A percentile compares a stretch with the other conserved stretches of the same genome.
These are phyloP conservation scores for Helianthus tuberosus DNA, from an alignment of 129 eudicot genomes.

Conservation along the genomic window DNA sequence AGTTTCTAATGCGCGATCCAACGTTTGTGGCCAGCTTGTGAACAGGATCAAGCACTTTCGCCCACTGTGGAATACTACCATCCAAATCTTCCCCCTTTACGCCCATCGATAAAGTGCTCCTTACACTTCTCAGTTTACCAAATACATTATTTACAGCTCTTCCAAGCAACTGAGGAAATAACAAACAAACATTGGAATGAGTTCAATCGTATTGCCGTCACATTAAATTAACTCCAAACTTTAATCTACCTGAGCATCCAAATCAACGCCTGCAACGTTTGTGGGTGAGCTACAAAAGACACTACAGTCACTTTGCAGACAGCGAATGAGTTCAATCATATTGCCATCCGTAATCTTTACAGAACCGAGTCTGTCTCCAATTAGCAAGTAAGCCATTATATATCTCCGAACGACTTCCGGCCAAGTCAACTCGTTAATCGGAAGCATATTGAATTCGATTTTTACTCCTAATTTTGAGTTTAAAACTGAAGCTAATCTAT, in stretches of 20 bases:
- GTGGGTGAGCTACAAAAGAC: constrained; percentile 45
- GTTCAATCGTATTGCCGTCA: not conserved
- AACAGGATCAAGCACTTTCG: constrained; percentile 57
- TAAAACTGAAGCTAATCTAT: constrained; percentile 35
- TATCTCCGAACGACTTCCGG: constrained; percentile 68
- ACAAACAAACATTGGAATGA: constrained; percentile 21
- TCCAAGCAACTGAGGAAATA: constrained; percentile 55
- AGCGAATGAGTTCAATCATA: constrained; percentile 37
- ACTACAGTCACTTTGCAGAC: constrained; percentile 62
- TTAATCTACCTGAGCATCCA: constrained; percentile 53
- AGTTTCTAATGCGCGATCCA: constrained; percentile 51
- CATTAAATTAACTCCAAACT: constrained; percentile 4
- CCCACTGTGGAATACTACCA: constrained; percentile 52
- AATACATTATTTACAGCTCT: constrained; percentile 37
- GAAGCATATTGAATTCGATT: constrained; percentile 30
- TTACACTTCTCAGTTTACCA: constrained; percentile 29
- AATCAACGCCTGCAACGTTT: constrained; percentile 49
- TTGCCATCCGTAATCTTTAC: constrained; percentile 23
- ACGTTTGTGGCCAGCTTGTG: constrained; percentile 56
- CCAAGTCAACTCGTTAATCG: constrained; percentile 64
- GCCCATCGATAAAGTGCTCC: constrained; percentile 22
- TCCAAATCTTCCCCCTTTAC: constrained; percentile 26
- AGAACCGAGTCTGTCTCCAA: constrained; percentile 38
- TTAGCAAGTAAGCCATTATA: constrained; percentile 38
- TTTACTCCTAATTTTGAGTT: constrained; percentile 25